Evolutionary conservation across 345 rosid genomes (phyloP), one percentile per base, ranked within the genome.

Genomic region (Melaleuca alternifolia): DNA sequence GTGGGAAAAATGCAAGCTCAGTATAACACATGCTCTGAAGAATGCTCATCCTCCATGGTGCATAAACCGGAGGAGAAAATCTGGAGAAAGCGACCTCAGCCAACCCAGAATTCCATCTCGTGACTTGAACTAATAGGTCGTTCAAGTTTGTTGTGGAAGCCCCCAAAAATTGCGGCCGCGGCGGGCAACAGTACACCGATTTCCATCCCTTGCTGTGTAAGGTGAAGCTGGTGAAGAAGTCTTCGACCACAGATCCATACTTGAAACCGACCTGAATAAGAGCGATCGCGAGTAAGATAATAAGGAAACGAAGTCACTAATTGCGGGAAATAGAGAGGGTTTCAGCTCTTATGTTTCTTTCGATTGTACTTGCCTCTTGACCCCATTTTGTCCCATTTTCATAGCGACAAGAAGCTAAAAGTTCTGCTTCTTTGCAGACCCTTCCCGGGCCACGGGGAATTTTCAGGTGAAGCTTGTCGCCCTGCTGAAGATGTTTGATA

Each of bases 51-150:
- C 85, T 92, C 13, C 7, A 21, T 4, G 88, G 48, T 4, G 92
- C 92, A 75, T 93, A 91, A 8, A 91, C 53, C 28, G 89, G 86
- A 28, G 95, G 95, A 77, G 88, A 84, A 52, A 85, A 89, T 77
- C 44, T 90, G 54, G 94, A 91, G 28, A 90, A 13, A 33, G 3
- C 57, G 15, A 91, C 88, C 33, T 86, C 83, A 52, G 54, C 6
- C 37, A 83, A 16, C 50, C 93, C 94, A 2, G 86, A 41, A 24
- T 4, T 6, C 94, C 94, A 92, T 91, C 93, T 90, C 5, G 83
- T 88, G 57, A 33, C 16, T 51, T 92, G 93, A 84, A 75, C 46
- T 46, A 87, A 6, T 5, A n/a, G 0, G 50, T 91, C 92, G 52
- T 61, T 86, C 11, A 92, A 87, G 50, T 30, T 89, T 20, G 88